A percentile compares a stretch with the other conserved stretches of the same genome.
phyloP scores from a whole-genome alignment of 2,329 filamentous ascomycete species.

The Leptodontidium sp. region DNA sequence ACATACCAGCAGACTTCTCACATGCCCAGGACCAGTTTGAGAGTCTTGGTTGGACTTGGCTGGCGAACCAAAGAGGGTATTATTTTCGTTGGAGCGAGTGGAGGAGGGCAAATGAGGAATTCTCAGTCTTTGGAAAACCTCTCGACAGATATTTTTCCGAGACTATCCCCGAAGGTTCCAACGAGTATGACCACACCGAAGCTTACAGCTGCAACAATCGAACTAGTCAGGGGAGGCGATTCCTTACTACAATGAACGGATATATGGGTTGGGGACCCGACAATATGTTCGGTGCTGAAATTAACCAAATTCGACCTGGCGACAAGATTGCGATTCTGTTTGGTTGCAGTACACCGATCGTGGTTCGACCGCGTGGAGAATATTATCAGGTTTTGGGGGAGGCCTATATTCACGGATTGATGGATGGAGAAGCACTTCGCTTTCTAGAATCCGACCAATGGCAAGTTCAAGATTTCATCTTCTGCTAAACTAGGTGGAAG shows the following conservation, averaged over 20 bases:
- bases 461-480: neutral
- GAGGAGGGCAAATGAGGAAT: constrained; percentile 23
- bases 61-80: constrained; percentile 24
- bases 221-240: constrained; percentile 22
- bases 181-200: constrained; percentile 30
- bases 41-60: constrained; percentile 26
- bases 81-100: constrained; percentile 31
- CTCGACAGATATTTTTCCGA: constrained; percentile 27
- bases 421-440: constrained; percentile 33
- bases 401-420: constrained; percentile 37
- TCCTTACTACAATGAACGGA: constrained; percentile 29
- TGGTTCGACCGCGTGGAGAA: constrained; percentile 20
- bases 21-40: constrained; percentile 21
- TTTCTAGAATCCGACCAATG: neutral
- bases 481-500: neutral
- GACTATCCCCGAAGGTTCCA: constrained; percentile 23
- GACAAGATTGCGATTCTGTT: constrained; percentile 34
- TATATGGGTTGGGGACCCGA: constrained; percentile 34
- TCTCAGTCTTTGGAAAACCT: constrained; percentile 7
- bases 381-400: constrained; percentile 34
- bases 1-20: constrained; percentile 24
- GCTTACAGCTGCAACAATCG: constrained; percentile 28
- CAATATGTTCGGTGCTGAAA: constrained; percentile 23
- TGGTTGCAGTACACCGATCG: constrained; percentile 36
- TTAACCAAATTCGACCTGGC: constrained; percentile 21